Evolutionary conservation across 805 yeast species (phyloP).

Genomic region (Metschnikowia santaceciliae): DNA sequence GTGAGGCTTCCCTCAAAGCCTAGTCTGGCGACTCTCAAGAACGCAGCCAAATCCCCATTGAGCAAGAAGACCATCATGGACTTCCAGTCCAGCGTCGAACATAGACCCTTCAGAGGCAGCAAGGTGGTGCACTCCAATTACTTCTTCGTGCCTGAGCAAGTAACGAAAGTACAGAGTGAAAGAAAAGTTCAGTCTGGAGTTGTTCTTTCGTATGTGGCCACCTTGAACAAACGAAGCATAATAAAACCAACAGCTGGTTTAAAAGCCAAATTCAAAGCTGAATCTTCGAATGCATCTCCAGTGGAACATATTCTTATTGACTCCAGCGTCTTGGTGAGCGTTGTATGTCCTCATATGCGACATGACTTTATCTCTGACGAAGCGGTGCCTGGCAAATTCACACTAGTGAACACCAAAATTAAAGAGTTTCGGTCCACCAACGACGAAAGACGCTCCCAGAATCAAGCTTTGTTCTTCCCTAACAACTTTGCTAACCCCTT

Average conservation of each 20-base stretch:
- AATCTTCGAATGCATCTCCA: not conserved
- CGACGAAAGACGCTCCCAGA: not conserved
- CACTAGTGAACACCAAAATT: not conserved
- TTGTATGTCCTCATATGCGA: constrained; percentile 11
- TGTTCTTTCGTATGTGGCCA: not conserved
- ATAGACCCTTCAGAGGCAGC: not conserved
- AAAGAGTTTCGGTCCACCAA: not conserved
- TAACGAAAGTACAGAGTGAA: not conserved
- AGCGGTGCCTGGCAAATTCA: constrained; percentile 1
- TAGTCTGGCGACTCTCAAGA: not conserved
- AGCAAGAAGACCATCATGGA: not conserved
- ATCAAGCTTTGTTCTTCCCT: not conserved
- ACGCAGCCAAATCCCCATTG: not conserved
- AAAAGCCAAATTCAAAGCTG: not conserved
- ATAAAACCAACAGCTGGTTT: not conserved
- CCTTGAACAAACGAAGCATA: not conserved
- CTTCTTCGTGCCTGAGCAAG: constrained; percentile 1
- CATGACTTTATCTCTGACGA: constrained; percentile 9
- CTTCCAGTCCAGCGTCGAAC: not conserved
- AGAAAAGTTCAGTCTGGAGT: not conserved
- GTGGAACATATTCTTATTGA: constrained; percentile 11
- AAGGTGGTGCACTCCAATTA: not conserved
- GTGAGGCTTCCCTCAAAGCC: not conserved
- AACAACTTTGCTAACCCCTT: not conserved
- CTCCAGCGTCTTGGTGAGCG: constrained; percentile 11